Conservation (phyloP, 495 filamentous ascomycete species). For the Penicillium ochrochloron region DNA sequence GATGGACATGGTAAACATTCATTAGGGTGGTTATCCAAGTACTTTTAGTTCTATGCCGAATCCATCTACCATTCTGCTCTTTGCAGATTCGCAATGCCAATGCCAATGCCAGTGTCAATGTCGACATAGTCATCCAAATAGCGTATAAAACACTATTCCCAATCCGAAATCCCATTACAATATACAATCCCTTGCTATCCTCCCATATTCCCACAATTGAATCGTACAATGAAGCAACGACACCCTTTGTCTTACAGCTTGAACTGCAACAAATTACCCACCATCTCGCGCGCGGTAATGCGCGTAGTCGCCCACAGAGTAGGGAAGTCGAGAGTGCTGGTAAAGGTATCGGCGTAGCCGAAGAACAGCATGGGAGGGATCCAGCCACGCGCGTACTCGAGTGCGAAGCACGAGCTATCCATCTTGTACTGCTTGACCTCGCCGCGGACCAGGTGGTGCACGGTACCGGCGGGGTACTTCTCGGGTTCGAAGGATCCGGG, state of each 20-base stretch:
- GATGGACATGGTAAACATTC: not conserved
- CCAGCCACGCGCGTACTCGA: slow-evolving; percentile 89
- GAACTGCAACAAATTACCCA: slow-evolving; percentile 66
- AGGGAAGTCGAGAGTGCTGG: slow-evolving; percentile 74
- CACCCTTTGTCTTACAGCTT: slow-evolving; percentile 62
- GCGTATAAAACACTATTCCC: not conserved
- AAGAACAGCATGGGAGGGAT: slow-evolving; percentile 90
- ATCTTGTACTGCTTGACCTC: slow-evolving; percentile 86
- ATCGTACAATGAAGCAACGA: slow-evolving; percentile 7
- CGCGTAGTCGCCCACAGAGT: slow-evolving; percentile 77
- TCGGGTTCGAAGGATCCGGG: slow-evolving; percentile 73
- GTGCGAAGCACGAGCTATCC: slow-evolving; percentile 77
- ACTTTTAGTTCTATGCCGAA: slow-evolving; percentile 8
- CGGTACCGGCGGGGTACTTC: slow-evolving; percentile 72
- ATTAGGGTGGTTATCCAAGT: slow-evolving; percentile 3
- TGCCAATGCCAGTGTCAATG: not conserved
- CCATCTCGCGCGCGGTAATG: slow-evolving; percentile 74
- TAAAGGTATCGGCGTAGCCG: slow-evolving; percentile 79
- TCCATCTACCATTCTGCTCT: not conserved
- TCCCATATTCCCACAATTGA: not conserved
- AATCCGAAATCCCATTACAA: not conserved
- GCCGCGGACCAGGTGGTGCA: slow-evolving; percentile 79
- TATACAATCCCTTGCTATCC: not conserved
- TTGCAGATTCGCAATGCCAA: not conserved
- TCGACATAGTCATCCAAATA: not conserved